These are phyloP conservation scores for Polychaeton citri DNA, from an alignment of 2,329 filamentous ascomycete species.

Conservation along the genomic window DNA sequence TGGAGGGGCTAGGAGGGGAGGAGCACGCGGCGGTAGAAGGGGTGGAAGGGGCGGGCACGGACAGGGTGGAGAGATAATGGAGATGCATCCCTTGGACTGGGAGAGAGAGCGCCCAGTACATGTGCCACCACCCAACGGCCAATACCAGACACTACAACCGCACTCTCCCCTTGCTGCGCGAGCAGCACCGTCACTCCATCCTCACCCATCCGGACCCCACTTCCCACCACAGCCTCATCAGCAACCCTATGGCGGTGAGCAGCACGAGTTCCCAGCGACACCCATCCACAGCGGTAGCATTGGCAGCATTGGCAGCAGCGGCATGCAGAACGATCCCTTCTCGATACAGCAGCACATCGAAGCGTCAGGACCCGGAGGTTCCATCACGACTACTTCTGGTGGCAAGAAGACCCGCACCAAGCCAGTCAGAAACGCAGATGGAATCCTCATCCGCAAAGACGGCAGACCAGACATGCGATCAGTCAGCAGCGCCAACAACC, in stretches of 20 bases:
- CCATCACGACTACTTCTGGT: constrained; percentile 3
- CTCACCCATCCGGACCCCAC: constrained; percentile 1
- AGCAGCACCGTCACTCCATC: constrained; percentile 1
- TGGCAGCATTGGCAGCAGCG: constrained; percentile 11
- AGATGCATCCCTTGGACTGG: constrained; percentile 25
- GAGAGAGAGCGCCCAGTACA: constrained; percentile 13
- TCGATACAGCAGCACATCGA: background rate
- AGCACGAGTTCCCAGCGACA: constrained; percentile 13
- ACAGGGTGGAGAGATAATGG: background rate
- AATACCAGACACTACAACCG: background rate
- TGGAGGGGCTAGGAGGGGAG: constrained; percentile 6
- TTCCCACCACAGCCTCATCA: constrained; percentile 3
- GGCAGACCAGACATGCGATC: constrained; percentile 38
- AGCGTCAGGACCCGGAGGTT: background rate
- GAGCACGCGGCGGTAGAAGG: constrained; percentile 13
- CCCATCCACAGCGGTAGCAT: constrained; percentile 5
- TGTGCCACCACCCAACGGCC: background rate
- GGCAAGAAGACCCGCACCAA: constrained; percentile 37
- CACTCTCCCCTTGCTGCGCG: constrained; percentile 2
- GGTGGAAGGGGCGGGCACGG: constrained; percentile 8
- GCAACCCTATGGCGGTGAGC: constrained; percentile 5
- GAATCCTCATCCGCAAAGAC: constrained; percentile 38
- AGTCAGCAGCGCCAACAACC: constrained; percentile 38
- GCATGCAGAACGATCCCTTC: constrained; percentile 20
- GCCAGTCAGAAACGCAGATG: constrained; percentile 36